Evolutionary conservation across 2,329 filamentous ascomycete genomes (phyloP).

Genomic region (Scorias spongiosa): DNA sequence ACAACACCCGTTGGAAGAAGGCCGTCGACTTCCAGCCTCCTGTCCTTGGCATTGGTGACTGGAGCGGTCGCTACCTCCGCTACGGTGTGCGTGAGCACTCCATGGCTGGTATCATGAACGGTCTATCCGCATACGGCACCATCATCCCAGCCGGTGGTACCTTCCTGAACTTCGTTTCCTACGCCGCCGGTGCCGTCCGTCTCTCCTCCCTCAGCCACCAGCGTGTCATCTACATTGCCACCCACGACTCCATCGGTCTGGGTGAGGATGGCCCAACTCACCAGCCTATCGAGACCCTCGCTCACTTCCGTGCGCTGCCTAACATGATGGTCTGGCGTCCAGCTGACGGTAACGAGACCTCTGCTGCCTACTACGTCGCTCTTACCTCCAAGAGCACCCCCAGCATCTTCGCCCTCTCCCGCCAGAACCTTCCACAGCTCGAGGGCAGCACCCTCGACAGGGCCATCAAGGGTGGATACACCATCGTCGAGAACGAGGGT

Average conservation of each 20-base stretch:
- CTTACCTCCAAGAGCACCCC: slow-evolving; percentile 82
- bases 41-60: slow-evolving; percentile 70
- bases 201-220: slow-evolving; percentile 83
- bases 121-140: slow-evolving; percentile 87
- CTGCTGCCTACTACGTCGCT: slow-evolving; percentile 91
- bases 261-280: slow-evolving; percentile 97
- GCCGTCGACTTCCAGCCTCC: slow-evolving; percentile 96
- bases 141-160: slow-evolving; percentile 88
- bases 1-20: slow-evolving; percentile 96
- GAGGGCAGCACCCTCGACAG: slow-evolving; percentile 84
- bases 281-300: slow-evolving; percentile 96
- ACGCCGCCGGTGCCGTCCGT: slow-evolving; percentile 87
- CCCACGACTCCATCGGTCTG: slow-evolving; percentile 97
- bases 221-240: slow-evolving; percentile 88
- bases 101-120: slow-evolving; percentile 90
- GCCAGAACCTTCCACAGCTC: slow-evolving; percentile 96
- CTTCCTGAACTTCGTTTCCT: slow-evolving; percentile 99
- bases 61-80: slow-evolving; percentile 78
- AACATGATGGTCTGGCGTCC: slow-evolving; percentile 99
- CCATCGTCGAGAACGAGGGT: slow-evolving; percentile 66
- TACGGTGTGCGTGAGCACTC: slow-evolving; percentile 86
- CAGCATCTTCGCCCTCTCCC: slow-evolving; percentile 83
- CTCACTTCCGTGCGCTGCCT: slow-evolving; percentile 95
- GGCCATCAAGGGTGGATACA: slow-evolving; percentile 90
- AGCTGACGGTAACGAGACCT: slow-evolving; percentile 95